phyloP scores from a whole-genome alignment of 2,329 filamentous ascomycete genomes.

The Alternaria sp. region DNA sequence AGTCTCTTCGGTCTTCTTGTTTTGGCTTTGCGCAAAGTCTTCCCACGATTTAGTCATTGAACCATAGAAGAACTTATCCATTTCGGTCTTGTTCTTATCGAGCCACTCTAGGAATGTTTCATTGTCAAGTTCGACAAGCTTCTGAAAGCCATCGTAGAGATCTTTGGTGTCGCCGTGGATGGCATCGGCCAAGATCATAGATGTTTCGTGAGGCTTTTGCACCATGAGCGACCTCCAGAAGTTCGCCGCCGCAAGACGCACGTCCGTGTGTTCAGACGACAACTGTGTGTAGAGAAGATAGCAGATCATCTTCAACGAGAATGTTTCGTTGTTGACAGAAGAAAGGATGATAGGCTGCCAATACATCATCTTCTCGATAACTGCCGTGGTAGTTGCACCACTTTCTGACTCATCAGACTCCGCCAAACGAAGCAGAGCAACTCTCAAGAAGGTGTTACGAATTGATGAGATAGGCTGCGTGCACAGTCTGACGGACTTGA shows the following conservation, averaged over 20 bases:
- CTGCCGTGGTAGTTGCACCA: slow-evolving; percentile 68
- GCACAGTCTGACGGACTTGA: slow-evolving; percentile 92
- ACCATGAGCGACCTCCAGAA: slow-evolving; percentile 92
- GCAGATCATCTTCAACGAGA: slow-evolving; percentile 84
- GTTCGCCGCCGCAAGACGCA: slow-evolving; percentile 78
- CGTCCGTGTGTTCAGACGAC: slow-evolving; percentile 69
- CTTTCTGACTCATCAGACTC: slow-evolving; percentile 75
- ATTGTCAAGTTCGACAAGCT: slow-evolving; percentile 86
- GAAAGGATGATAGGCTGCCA: slow-evolving; percentile 93
- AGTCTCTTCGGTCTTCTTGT: slow-evolving; percentile 77
- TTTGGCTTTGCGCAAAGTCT: slow-evolving; percentile 82
- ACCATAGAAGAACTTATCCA: slow-evolving; percentile 84
- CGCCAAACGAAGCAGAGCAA: slow-evolving; percentile 81
- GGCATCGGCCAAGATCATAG: slow-evolving; percentile 73
- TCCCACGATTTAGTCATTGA: slow-evolving; percentile 86
- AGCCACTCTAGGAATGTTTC: slow-evolving; percentile 88
- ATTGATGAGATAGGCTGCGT: slow-evolving; percentile 80
- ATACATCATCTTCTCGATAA: slow-evolving; percentile 86
- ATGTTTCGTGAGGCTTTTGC: slow-evolving; percentile 86
- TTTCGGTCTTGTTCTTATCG: slow-evolving; percentile 75
- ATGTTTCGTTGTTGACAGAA: slow-evolving; percentile 77
- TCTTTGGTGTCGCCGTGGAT: slow-evolving; percentile 73
- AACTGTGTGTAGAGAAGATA: slow-evolving; percentile 92
- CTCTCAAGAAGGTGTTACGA: slow-evolving; percentile 75
- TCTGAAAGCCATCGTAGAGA: slow-evolving; percentile 78